Conservation (phyloP, 345 rosid genomes). For the Heritiera fomes region DNA sequence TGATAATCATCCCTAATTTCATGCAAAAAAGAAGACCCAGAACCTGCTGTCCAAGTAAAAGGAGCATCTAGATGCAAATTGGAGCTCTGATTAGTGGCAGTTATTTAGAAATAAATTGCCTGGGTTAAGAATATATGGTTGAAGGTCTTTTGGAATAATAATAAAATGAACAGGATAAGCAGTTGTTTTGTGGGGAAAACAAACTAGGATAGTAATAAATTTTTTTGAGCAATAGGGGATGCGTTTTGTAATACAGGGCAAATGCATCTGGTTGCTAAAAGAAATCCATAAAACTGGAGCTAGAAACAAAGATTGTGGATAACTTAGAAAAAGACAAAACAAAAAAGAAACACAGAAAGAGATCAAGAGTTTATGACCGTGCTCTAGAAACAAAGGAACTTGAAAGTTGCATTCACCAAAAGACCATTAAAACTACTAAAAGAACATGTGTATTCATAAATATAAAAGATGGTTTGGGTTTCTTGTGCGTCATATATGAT, state of each 20-base stretch:
- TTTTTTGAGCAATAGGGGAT: background rate
- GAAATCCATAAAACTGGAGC: constrained; percentile 10
- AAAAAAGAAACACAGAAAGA: constrained; percentile 5
- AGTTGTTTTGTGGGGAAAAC: background rate
- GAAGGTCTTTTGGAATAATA: background rate
- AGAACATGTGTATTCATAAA: background rate
- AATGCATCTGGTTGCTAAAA: background rate
- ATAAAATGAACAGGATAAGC: background rate
- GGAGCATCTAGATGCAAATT: constrained; percentile 10
- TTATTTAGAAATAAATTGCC: background rate
- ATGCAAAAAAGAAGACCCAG: background rate
- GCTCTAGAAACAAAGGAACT: constrained; percentile 8
- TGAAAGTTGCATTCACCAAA: background rate
- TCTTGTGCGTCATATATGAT: background rate
- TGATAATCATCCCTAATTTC: background rate
- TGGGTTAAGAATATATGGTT: background rate
- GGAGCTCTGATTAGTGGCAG: background rate
- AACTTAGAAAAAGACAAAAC: background rate
- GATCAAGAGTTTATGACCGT: background rate
- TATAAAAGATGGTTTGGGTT: background rate
- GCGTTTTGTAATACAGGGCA: background rate
- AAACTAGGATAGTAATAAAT: background rate
- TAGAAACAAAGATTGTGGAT: background rate
- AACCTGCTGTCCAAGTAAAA: constrained; percentile 3
- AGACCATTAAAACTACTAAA: background rate